Evolutionary conservation across 2,329 filamentous ascomycete genomes (phyloP).

Genomic region (Dactylonectria macrodidyma): DNA sequence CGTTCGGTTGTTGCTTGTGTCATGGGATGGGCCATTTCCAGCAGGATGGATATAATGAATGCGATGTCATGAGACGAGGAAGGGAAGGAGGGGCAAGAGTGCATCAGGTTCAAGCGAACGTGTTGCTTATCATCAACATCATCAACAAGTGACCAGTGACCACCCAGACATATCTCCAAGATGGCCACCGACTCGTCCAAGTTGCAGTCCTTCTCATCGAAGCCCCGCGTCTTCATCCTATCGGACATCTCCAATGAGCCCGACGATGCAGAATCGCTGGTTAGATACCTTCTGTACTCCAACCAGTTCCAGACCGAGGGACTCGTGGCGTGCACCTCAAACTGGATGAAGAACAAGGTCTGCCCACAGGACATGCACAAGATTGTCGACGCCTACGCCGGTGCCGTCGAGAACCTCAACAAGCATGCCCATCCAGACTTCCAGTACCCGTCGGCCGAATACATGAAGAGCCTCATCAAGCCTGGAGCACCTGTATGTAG

Average conservation of each 20-base stretch:
- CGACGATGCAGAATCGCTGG: conserved; percentile 61
- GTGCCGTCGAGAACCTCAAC: conserved; percentile 63
- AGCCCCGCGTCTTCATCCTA: conserved; percentile 57
- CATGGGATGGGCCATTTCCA: conserved; percentile 8
- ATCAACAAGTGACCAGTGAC: neutral
- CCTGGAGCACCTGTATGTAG: conserved; percentile 53
- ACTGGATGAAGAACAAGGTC: conserved; percentile 59
- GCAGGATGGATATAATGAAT: conserved; percentile 35
- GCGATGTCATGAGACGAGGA: conserved; percentile 23
- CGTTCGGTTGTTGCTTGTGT: conserved; percentile 8
- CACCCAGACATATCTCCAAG: neutral
- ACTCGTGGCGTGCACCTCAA: conserved; percentile 62
- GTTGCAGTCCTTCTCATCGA: conserved; percentile 41
- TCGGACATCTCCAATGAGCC: conserved; percentile 64
- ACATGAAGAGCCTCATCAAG: conserved; percentile 54
- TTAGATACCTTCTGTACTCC: conserved; percentile 60
- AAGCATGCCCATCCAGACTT: conserved; percentile 61
- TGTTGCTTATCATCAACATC: neutral
- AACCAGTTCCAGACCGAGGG: conserved; percentile 64
- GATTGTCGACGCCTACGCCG: conserved; percentile 60
- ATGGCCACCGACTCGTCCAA: conserved; percentile 38
- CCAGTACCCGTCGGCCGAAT: conserved; percentile 57
- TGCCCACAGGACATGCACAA: conserved; percentile 59
- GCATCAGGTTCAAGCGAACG: conserved; percentile 4
- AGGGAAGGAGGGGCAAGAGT: neutral